Conservation (phyloP, 2,329 filamentous ascomycete genomes). For the Botrytis fabae region DNA sequence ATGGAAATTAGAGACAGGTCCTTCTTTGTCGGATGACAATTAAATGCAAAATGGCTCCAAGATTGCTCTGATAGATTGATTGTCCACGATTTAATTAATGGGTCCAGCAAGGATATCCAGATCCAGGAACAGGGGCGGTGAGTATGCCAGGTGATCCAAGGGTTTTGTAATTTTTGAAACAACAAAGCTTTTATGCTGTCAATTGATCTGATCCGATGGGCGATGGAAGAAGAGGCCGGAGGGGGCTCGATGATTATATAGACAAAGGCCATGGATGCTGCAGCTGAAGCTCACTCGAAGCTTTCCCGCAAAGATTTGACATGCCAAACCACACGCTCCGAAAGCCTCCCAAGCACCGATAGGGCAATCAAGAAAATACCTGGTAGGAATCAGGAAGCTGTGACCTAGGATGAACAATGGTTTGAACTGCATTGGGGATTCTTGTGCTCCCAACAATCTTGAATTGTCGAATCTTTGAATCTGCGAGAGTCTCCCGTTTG, state of each 20-base stretch:
- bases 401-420: constrained; percentile 16
- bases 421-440: constrained; percentile 16
- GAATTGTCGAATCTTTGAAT: not conserved
- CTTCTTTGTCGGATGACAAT: constrained; percentile 14
- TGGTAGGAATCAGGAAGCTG: not conserved
- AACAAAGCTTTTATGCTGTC: constrained; percentile 24
- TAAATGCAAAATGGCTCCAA: constrained; percentile 19
- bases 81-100: constrained; percentile 21
- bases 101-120: constrained; percentile 21
- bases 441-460: constrained; percentile 16
- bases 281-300: constrained; percentile 22
- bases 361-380: constrained; percentile 8
- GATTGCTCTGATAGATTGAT: constrained; percentile 13
- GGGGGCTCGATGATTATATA: constrained; percentile 7
- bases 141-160: constrained; percentile 23
- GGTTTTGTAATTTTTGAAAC: constrained; percentile 19
- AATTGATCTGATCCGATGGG: not conserved
- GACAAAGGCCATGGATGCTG: not conserved
- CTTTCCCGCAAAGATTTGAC: constrained; percentile 8
- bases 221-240: not conserved
- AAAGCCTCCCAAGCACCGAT: constrained; percentile 1
- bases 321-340: not conserved
- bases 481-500: not conserved
- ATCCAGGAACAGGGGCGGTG: constrained; percentile 24
- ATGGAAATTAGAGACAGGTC: constrained; percentile 1